Percentiles rank a stretch among this genome's conserved stretches.
These are phyloP conservation scores for Yamadazyma takamatsuzukensis DNA, from an alignment of 805 yeast species.

Conservation along the genomic window DNA sequence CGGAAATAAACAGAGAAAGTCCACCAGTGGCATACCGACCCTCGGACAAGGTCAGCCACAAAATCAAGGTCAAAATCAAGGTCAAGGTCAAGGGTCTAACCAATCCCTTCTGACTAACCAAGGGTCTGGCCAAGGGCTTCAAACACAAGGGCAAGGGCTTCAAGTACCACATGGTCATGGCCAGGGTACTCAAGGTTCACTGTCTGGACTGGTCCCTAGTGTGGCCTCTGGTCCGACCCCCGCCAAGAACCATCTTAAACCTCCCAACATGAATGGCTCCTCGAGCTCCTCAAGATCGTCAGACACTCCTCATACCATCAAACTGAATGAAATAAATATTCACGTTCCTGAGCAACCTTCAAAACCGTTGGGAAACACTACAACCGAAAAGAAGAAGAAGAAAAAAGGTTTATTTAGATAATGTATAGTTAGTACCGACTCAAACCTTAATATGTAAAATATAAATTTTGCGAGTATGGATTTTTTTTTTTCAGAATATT, in stretches of 20 bases:
- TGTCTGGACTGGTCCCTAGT: too few relatives aligned
- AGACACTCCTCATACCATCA: constrained; percentile 22
- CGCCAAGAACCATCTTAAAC: constrained; percentile 23
- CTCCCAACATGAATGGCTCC: constrained; percentile 14
- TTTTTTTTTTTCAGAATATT: too few relatives aligned
- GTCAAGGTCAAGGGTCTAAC: too few relatives aligned
- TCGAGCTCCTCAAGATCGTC: constrained; percentile 12
- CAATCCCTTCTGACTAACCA: too few relatives aligned
- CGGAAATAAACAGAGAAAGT: constrained; percentile 14
- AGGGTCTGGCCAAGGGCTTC: background rate
- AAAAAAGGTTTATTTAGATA: constrained; percentile 27
- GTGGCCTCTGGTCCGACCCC: too few relatives aligned
- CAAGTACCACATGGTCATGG: too few relatives aligned
- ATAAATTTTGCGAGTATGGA: too few relatives aligned
- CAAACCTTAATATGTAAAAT: too few relatives aligned
- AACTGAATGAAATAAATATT: constrained; percentile 13
- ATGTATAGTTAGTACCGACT: too few relatives aligned
- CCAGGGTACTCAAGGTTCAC: too few relatives aligned
- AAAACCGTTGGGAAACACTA: constrained; percentile 27
- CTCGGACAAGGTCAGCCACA: constrained; percentile 1
- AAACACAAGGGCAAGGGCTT: constrained; percentile 1
- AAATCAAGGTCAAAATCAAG: background rate
- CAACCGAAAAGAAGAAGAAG: constrained; percentile 18
- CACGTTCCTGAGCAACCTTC: constrained; percentile 15
- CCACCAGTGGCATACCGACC: constrained; percentile 13